These are phyloP conservation scores for Jacaranda mimosifolia DNA, from an alignment of 257 asterid species.

Conservation along the genomic window DNA sequence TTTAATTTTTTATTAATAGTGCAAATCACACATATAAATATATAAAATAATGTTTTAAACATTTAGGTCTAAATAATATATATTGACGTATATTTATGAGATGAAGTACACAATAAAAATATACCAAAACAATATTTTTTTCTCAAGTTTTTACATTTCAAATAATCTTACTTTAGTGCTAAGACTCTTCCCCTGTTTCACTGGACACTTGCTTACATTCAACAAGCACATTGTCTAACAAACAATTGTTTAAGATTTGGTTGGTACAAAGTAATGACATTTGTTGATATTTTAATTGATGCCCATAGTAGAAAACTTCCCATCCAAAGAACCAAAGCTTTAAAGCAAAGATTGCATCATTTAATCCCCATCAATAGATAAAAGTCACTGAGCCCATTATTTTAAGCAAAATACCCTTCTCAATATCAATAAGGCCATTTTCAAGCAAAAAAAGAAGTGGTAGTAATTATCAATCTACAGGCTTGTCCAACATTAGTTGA, in stretches of 20 bases:
- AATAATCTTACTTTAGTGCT: no score
- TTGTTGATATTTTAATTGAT: background rate
- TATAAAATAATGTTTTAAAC: no score
- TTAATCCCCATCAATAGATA: background rate
- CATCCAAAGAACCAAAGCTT: conserved; percentile 25
- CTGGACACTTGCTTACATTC: background rate
- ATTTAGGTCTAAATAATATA: no score
- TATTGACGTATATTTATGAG: no score
- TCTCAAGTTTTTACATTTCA: no score
- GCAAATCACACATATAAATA: no score
- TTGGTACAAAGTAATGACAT: background rate
- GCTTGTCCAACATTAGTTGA: no score
- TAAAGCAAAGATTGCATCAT: conserved; percentile 38
- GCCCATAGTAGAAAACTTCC: conserved; percentile 11
- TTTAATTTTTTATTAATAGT: no score
- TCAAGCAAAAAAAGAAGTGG: background rate
- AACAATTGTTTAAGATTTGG: background rate
- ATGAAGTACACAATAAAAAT: no score
- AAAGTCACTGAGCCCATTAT: background rate
- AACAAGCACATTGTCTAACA: conserved; percentile 2
- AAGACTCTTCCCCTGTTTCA: background rate
- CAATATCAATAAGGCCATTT: background rate
- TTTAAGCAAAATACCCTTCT: background rate
- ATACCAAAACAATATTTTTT: no score
- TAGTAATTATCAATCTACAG: no score